Conservation (phyloP, 306 rosid genomes). For the Morella rubra region DNA sequence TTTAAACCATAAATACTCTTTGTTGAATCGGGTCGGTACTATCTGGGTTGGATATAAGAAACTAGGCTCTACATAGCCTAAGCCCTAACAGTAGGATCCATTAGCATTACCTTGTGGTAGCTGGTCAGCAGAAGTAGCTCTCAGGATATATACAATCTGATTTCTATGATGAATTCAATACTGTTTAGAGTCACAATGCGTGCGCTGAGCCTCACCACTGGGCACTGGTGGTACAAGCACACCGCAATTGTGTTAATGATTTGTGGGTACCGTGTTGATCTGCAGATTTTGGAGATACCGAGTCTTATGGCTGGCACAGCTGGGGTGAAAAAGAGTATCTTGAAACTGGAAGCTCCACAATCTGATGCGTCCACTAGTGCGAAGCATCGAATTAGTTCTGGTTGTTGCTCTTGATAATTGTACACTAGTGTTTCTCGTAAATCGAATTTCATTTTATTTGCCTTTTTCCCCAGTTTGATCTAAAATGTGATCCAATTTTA, state of each 20-base stretch:
- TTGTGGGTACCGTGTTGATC: conserved; percentile 16
- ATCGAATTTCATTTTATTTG: background rate
- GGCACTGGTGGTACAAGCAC: background rate
- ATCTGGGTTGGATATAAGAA: too few relatives aligned
- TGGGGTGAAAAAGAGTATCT: conserved; percentile 65
- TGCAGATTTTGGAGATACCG: conserved; percentile 79
- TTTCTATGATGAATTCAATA: too few relatives aligned
- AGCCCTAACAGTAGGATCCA: too few relatives aligned
- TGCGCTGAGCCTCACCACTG: too few relatives aligned
- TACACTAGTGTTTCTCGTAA: background rate
- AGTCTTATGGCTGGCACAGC: conserved; percentile 71
- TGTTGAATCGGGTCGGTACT: too few relatives aligned
- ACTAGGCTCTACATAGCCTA: too few relatives aligned
- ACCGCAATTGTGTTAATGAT: conserved; percentile 1
- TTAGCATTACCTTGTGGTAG: background rate
- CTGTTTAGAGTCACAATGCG: too few relatives aligned
- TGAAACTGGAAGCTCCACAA: conserved; percentile 50
- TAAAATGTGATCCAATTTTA: background rate
- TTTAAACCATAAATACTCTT: too few relatives aligned
- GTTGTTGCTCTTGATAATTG: conserved; percentile 66
- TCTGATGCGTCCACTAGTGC: conserved; percentile 45
- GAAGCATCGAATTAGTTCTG: background rate
- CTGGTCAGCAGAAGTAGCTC: background rate
- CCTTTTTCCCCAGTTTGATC: background rate
- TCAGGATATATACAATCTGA: too few relatives aligned